A percentile compares a stretch with the other conserved stretches of the same genome.
These are phyloP conservation scores for Elongisporangium senticosum DNA, from an alignment of 352 stramenopile genomes.

Conservation along the genomic window DNA sequence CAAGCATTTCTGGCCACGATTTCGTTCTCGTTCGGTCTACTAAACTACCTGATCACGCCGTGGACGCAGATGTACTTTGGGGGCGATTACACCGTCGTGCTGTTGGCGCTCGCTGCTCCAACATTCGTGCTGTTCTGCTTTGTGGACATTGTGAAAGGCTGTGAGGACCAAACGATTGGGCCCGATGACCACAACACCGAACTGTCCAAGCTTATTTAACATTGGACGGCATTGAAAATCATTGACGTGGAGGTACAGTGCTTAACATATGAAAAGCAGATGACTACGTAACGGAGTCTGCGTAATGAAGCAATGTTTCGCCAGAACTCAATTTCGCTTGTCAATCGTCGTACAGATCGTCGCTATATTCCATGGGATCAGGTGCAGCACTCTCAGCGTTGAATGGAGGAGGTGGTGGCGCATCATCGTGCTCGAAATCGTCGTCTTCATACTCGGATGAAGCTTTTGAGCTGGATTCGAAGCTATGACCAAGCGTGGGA, in stretches of 20 bases:
- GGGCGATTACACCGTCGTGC: constrained; percentile 55
- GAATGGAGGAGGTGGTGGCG: constrained; percentile 12
- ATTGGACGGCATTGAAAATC: background rate
- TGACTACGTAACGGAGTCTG: background rate
- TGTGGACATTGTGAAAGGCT: constrained; percentile 48
- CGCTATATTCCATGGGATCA: constrained; percentile 37
- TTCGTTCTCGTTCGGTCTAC: constrained; percentile 58
- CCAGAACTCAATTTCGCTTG: background rate
- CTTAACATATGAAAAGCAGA: constrained; percentile 1
- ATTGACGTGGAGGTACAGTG: background rate
- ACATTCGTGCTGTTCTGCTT: constrained; percentile 64
- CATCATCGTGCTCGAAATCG: constrained; percentile 19
- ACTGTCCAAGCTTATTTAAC: constrained; percentile 40
- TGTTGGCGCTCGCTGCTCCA: constrained; percentile 45
- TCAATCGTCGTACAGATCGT: constrained; percentile 47
- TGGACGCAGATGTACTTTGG: constrained; percentile 66
- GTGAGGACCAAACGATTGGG: constrained; percentile 49
- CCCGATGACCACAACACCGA: constrained; percentile 19
- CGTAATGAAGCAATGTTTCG: background rate
- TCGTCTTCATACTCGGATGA: constrained; percentile 1
- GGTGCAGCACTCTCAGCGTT: constrained; percentile 7
- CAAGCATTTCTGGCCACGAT: constrained; percentile 69
- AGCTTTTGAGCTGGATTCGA: background rate
- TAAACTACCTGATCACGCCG: constrained; percentile 76
- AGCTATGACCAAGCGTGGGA: background rate